phyloP scores from a whole-genome alignment of 305 asterid species.

The Ilex paraguariensis region DNA sequence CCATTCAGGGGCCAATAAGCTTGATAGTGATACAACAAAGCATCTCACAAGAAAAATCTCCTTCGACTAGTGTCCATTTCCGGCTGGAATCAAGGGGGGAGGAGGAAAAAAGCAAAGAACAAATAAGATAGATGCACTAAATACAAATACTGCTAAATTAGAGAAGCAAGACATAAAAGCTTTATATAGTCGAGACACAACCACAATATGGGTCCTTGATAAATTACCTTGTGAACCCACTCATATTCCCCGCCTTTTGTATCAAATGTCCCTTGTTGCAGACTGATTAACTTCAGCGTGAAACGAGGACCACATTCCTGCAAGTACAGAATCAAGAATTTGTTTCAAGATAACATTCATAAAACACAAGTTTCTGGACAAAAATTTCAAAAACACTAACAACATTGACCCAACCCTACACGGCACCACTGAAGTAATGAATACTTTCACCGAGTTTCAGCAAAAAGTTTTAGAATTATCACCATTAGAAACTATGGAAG shows the following conservation, averaged over 20 bases:
- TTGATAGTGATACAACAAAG: slow-evolving; percentile 1
- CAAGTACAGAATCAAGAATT: slow-evolving; percentile 4
- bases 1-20: not conserved
- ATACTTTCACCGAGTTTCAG: too few species aligned
- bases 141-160: not conserved
- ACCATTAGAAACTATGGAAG: too few species aligned
- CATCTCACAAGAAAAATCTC: slow-evolving; percentile 75
- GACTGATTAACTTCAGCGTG: slow-evolving; percentile 77
- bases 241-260: slow-evolving; percentile 89
- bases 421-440: too few species aligned
- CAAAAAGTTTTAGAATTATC: too few species aligned
- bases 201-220: not conserved
- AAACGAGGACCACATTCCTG: slow-evolving; percentile 98
- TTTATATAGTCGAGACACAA: too few species aligned
- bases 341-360: too few species aligned
- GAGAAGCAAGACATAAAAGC: too few species aligned
- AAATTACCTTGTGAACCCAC: slow-evolving; percentile 89
- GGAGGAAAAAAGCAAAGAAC: not conserved
- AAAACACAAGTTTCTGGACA: too few species aligned
- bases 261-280: slow-evolving; percentile 92
- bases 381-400: too few species aligned
- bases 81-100: slow-evolving; percentile 47
- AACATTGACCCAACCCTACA: too few species aligned
- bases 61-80: slow-evolving; percentile 97
- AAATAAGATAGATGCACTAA: not conserved